phyloP scores from a whole-genome alignment of 2,329 filamentous ascomycete species.

The Epichloe sp. region DNA sequence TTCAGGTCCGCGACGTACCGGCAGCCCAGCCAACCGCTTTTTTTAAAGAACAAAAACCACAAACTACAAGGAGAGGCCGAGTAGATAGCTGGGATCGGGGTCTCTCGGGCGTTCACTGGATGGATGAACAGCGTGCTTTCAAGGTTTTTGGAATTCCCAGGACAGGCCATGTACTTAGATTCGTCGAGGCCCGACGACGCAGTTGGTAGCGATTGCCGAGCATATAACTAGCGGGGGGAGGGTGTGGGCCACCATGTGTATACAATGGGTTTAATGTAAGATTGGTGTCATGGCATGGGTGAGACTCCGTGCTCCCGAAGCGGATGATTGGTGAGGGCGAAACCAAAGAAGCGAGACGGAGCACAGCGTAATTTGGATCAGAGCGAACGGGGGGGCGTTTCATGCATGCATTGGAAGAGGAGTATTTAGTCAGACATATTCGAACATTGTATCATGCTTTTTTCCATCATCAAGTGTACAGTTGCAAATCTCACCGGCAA shows the following conservation, averaged over 20 bases:
- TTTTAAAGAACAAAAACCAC: slow-evolving; percentile 8
- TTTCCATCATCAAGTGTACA: too few relatives aligned
- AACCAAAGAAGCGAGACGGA: too few relatives aligned
- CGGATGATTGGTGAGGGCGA: too few relatives aligned
- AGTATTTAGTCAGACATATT: too few relatives aligned
- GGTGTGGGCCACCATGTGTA: too few relatives aligned
- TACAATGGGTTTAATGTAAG: too few relatives aligned
- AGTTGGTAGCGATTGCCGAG: not conserved
- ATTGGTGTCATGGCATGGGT: not conserved
- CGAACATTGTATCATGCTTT: too few relatives aligned
- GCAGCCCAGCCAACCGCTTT: slow-evolving; percentile 15
- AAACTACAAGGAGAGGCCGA: not conserved
- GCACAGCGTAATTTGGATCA: too few relatives aligned
- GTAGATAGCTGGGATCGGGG: not conserved
- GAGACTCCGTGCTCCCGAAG: too few relatives aligned
- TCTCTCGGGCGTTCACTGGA: not conserved
- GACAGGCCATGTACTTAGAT: not conserved
- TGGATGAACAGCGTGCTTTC: not conserved
- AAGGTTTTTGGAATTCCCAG: not conserved
- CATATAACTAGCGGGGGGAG: not conserved
- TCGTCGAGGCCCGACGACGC: not conserved
- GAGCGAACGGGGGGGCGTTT: too few relatives aligned
- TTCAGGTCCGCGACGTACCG: slow-evolving; percentile 7
- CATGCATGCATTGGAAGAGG: too few relatives aligned
- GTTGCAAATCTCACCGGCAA: too few relatives aligned